A percentile compares a stretch with the other conserved stretches of the same genome.
Evolutionary conservation across 1,284 basidiomycete species (phyloP).

Genomic region (Fomitopsis palustris): DNA sequence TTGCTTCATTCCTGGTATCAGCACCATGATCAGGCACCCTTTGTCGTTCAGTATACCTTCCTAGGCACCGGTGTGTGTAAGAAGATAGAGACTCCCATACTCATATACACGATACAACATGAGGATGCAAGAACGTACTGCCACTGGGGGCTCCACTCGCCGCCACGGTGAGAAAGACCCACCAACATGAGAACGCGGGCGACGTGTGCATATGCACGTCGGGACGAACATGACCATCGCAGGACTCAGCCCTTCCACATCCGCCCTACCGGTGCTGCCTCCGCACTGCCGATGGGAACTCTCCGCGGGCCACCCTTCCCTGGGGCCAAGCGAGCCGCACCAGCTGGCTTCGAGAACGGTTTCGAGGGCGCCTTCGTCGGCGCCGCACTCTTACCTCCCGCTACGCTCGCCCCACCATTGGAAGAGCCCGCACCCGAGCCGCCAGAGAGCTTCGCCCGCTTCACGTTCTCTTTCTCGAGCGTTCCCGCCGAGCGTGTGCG

Average conservation of each 20-base stretch:
- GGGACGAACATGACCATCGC: not conserved
- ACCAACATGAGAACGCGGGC: not conserved
- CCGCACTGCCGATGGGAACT: conserved; percentile 54
- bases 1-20: conserved; percentile 35
- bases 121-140: not conserved
- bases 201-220: not conserved
- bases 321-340: conserved; percentile 24
- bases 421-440: not conserved
- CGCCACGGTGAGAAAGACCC: not conserved
- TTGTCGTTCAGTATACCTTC: not conserved
- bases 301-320: conserved; percentile 46
- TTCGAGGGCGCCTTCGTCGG: conserved; percentile 5
- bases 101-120: not conserved
- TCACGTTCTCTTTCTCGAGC: conserved; percentile 25
- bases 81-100: not conserved
- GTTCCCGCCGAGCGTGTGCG: conserved; percentile 14
- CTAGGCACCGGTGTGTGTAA: not conserved
- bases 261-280: conserved; percentile 38
- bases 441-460: conserved; percentile 19
- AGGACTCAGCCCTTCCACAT: conserved; percentile 29
- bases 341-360: conserved; percentile 8
- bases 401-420: not conserved
- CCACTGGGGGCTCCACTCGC: not conserved
- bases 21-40: not conserved
- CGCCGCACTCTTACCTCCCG: conserved; percentile 2